phyloP scores from a whole-genome alignment of 192 early-diverging fungal species.

The Entrophospora sp. region DNA sequence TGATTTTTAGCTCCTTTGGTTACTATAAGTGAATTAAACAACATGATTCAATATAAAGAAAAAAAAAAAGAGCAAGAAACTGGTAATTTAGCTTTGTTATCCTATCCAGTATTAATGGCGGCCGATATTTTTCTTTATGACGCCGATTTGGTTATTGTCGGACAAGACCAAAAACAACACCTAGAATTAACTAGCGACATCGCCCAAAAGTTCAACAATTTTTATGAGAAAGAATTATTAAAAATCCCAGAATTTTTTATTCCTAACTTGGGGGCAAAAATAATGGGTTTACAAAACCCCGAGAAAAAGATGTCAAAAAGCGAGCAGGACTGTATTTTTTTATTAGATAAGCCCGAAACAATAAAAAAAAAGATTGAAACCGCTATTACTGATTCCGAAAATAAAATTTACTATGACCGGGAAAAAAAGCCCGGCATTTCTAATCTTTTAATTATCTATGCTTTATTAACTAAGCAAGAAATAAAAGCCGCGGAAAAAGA shows the following conservation, averaged over 20 bases:
- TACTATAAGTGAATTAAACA: not conserved
- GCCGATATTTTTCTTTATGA: conserved; percentile 80
- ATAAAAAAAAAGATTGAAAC: conserved; percentile 60
- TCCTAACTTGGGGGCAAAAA: not conserved
- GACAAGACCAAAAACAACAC: conserved; percentile 89
- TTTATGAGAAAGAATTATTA: not conserved
- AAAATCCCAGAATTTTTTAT: conserved; percentile 4
- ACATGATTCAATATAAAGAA: conserved; percentile 15
- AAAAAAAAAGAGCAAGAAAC: not conserved
- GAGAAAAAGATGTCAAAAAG: conserved; percentile 82
- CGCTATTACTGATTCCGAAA: conserved; percentile 59
- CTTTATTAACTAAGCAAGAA: conserved; percentile 14
- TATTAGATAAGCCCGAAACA: conserved; percentile 56
- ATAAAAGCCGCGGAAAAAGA: conserved; percentile 7
- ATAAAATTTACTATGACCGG: conserved; percentile 64
- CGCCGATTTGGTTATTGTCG: conserved; percentile 39
- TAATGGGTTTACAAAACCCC: conserved; percentile 79
- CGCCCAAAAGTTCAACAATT: conserved; percentile 65
- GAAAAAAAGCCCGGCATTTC: conserved; percentile 64
- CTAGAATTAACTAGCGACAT: conserved; percentile 75
- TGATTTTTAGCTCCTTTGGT: conserved; percentile 2
- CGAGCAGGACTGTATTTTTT: conserved; percentile 63
- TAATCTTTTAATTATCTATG: conserved; percentile 74
- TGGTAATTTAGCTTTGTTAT: conserved; percentile 59
- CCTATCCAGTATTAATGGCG: conserved; percentile 85